Conservation (phyloP, 2,329 filamentous ascomycete species). For the Diaporthe batatas region DNA sequence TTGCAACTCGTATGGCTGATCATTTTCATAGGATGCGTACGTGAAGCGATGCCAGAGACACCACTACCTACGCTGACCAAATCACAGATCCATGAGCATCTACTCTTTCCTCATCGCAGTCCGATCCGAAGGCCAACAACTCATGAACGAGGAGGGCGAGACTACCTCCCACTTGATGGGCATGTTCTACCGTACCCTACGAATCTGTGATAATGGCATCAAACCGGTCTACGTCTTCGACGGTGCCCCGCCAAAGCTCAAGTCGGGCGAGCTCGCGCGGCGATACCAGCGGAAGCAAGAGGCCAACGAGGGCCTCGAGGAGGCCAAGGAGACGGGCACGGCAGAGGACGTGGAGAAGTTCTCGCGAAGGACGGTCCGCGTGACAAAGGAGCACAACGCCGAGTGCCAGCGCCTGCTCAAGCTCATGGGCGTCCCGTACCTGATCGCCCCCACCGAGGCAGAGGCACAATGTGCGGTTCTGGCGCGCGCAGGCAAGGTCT, state of each 20-base stretch:
- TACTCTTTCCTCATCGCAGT: constrained; percentile 99
- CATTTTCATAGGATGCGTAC: constrained; percentile 66
- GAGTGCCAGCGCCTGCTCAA: constrained; percentile 93
- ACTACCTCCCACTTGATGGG: constrained; percentile 99
- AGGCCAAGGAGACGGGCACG: constrained; percentile 97
- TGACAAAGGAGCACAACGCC: constrained; percentile 96
- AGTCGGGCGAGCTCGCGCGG: constrained; percentile 96
- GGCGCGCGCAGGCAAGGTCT: constrained; percentile 93
- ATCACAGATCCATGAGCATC: constrained; percentile 89
- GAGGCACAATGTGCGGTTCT: constrained; percentile 96
- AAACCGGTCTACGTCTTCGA: constrained; percentile 99
- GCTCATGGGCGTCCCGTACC: constrained; percentile 96
- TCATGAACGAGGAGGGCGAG: constrained; percentile 94
- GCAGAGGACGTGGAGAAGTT: constrained; percentile 99
- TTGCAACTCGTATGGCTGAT: constrained; percentile 33
- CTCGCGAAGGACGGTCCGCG: constrained; percentile 89
- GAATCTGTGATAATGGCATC: constrained; percentile 98
- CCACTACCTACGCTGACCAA: constrained; percentile 38
- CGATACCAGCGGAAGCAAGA: constrained; percentile 96
- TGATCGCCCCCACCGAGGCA: constrained; percentile 95
- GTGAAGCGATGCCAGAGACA: constrained; percentile 40
- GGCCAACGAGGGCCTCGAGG: constrained; percentile 89
- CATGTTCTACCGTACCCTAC: constrained; percentile 98
- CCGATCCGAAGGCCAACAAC: constrained; percentile 94
- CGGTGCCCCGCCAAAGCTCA: constrained; percentile 95